These are phyloP conservation scores for Scheffersomyces stipitis DNA, from an alignment of 805 yeast species.

Conservation along the genomic window DNA sequence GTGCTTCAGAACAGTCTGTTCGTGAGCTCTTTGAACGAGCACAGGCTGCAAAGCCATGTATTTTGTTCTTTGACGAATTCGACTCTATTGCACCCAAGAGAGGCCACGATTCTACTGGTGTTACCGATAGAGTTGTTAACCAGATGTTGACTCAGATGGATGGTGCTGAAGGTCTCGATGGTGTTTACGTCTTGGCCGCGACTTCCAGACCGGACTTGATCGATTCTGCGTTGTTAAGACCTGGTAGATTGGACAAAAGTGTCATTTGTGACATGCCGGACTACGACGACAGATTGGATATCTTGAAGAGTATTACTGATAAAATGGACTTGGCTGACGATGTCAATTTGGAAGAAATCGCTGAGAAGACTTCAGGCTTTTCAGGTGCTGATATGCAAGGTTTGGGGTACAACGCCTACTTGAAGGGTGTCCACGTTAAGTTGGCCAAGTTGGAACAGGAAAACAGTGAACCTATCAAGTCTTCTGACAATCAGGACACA, in stretches of 20 bases:
- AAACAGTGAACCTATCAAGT: constrained; percentile 5
- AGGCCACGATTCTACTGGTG: constrained; percentile 98
- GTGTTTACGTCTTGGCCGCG: constrained; percentile 95
- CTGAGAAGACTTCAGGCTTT: constrained; percentile 65
- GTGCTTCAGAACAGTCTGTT: constrained; percentile 94
- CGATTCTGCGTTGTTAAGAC: constrained; percentile 91
- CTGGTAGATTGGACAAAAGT: constrained; percentile 93
- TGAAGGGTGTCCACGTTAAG: constrained; percentile 77
- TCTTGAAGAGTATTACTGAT: constrained; percentile 55
- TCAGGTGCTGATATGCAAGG: constrained; percentile 98
- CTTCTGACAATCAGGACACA: constrained; percentile 9
- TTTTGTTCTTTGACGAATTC: constrained; percentile 90
- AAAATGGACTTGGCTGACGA: constrained; percentile 57
- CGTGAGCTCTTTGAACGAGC: constrained; percentile 93
- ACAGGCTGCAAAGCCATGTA: constrained; percentile 91
- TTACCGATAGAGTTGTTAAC: constrained; percentile 95
- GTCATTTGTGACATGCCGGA: constrained; percentile 87
- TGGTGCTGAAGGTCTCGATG: constrained; percentile 94
- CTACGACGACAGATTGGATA: constrained; percentile 68
- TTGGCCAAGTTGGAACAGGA: constrained; percentile 48
- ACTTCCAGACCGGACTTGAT: constrained; percentile 94
- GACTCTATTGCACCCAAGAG: constrained; percentile 97
- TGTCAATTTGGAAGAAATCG: constrained; percentile 56
- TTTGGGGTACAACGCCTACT: constrained; percentile 83
- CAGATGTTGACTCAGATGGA: constrained; percentile 98